A percentile compares a stretch with the other conserved stretches of the same genome.
These are phyloP conservation scores for Calonectria hongkongensis DNA, from an alignment of 2,329 filamentous ascomycete genomes.

Conservation along the genomic window DNA sequence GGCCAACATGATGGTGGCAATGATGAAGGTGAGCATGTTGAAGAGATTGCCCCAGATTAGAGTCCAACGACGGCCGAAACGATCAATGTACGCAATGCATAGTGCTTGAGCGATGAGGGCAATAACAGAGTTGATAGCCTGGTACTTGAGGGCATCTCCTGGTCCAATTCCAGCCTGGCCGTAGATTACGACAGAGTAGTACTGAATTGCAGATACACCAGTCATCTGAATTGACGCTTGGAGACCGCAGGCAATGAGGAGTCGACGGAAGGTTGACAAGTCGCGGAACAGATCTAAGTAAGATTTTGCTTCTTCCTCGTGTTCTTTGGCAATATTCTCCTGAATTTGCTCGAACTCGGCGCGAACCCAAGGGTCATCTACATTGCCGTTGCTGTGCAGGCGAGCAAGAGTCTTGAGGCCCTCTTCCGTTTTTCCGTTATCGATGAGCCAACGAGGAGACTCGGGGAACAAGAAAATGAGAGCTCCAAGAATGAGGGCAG, in stretches of 20 bases:
- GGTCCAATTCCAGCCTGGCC: constrained; percentile 79
- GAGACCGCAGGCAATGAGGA: constrained; percentile 82
- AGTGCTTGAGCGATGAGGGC: constrained; percentile 80
- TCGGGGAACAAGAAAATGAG: constrained; percentile 83
- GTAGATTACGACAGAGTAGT: constrained; percentile 81
- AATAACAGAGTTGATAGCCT: constrained; percentile 83
- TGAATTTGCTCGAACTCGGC: constrained; percentile 83
- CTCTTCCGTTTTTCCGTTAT: constrained; percentile 77
- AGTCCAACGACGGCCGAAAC: constrained; percentile 82
- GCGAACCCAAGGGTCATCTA: constrained; percentile 79
- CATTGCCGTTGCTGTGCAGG: constrained; percentile 81
- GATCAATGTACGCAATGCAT: constrained; percentile 82
- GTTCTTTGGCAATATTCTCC: constrained; percentile 77
- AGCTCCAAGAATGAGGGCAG: constrained; percentile 76
- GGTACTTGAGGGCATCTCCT: constrained; percentile 81
- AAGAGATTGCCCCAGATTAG: constrained; percentile 83
- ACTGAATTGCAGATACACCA: constrained; percentile 83
- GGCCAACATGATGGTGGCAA: constrained; percentile 72
- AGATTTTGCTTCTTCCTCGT: constrained; percentile 80
- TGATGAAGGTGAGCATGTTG: constrained; percentile 83
- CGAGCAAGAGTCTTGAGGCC: constrained; percentile 79
- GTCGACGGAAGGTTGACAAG: constrained; percentile 78
- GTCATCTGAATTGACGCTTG: constrained; percentile 86
- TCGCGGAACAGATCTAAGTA: constrained; percentile 79
- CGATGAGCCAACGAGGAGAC: constrained; percentile 84